phyloP scores from a whole-genome alignment of 768 basidiomycete genomes.

The Amyloporia xantha region DNA sequence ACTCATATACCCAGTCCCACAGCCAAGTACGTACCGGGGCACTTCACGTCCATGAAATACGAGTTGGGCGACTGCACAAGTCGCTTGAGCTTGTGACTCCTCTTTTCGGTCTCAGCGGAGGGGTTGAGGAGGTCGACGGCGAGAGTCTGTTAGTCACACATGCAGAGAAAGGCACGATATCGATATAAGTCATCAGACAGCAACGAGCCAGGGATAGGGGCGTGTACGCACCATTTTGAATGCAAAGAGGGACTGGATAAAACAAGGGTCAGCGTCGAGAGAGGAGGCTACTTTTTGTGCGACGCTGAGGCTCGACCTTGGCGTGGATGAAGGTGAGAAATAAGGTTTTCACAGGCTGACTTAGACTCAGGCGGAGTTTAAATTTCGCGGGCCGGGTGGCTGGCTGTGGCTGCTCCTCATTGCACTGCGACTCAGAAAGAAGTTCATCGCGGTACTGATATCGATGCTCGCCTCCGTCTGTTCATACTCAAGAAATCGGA shows the following conservation, averaged over 20 bases:
- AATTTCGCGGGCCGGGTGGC: conserved; percentile 6
- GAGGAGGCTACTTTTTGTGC: conserved; percentile 16
- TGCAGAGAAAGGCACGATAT: not conserved
- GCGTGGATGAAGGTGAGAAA: conserved; percentile 16
- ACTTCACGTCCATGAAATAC: conserved; percentile 99
- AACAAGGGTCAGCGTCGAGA: conserved; percentile 14
- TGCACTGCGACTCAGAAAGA: too few species aligned
- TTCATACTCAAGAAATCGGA: too few species aligned
- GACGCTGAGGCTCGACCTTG: conserved; percentile 19
- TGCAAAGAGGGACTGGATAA: conserved; percentile 7
- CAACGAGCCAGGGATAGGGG: not conserved
- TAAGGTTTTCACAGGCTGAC: conserved; percentile 14
- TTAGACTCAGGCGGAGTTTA: conserved; percentile 12
- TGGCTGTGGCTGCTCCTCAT: not conserved
- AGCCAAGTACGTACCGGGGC: conserved; percentile 61
- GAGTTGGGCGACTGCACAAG: conserved; percentile 98
- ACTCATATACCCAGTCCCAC: not conserved
- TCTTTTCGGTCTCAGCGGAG: conserved; percentile 76
- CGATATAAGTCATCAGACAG: not conserved
- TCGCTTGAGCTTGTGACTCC: conserved; percentile 98
- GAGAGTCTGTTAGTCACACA: conserved; percentile 58
- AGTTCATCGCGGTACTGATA: too few species aligned
- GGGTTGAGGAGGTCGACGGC: conserved; percentile 98
- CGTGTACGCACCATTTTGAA: conserved; percentile 22
- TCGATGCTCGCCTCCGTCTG: too few species aligned